A percentile compares a stretch with the other conserved stretches of the same genome.
These are phyloP conservation scores for Parachaetomium inaequale DNA, from an alignment of 495 filamentous ascomycete species.

Conservation along the genomic window DNA sequence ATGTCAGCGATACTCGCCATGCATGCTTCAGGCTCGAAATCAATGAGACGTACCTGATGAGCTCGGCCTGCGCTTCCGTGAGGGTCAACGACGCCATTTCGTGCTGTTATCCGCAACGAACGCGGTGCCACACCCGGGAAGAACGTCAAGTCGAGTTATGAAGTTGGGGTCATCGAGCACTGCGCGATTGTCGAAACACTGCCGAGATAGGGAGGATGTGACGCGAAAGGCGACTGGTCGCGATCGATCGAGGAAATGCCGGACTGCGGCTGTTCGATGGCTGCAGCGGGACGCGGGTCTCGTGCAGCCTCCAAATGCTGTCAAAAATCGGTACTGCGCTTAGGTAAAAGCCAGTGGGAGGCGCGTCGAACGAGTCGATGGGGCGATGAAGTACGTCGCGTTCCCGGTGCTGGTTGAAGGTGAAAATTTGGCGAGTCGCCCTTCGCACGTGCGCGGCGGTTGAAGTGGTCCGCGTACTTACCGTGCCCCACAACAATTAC, in stretches of 20 bases:
- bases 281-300: background rate
- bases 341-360: background rate
- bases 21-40: no score
- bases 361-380: constrained; percentile 1
- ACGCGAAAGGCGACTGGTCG: background rate
- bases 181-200: background rate
- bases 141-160: constrained; percentile 3
- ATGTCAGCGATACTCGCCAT: constrained; percentile 23
- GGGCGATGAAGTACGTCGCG: constrained; percentile 2
- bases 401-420: background rate
- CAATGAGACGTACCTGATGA: constrained; percentile 36
- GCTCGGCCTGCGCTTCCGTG: constrained; percentile 34
- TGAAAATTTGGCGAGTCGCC: constrained; percentile 11
- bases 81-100: constrained; percentile 27
- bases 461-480: background rate
- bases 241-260: background rate
- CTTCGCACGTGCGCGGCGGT: background rate
- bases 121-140: constrained; percentile 13
- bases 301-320: background rate
- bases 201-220: background rate
- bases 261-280: background rate
- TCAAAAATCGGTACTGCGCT: background rate
- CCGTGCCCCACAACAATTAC: background rate
- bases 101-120: constrained; percentile 14
- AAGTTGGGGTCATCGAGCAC: constrained; percentile 16